phyloP scores from a whole-genome alignment of 441 rosid species.

The Metrosideros polymorpha region DNA sequence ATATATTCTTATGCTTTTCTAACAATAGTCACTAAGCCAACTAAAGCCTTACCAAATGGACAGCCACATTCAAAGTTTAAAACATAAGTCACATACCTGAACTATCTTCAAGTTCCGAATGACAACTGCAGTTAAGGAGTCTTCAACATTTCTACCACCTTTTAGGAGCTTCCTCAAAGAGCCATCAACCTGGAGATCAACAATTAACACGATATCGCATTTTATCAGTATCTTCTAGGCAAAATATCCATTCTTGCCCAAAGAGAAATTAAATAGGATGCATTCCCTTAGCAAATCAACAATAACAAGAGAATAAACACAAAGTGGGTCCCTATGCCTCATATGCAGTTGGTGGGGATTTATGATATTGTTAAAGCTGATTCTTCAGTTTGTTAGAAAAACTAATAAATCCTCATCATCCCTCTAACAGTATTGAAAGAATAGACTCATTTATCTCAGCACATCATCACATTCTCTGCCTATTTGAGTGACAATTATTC shows the following conservation, averaged over 20 bases:
- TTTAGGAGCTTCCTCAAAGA: slow-evolving; percentile 49
- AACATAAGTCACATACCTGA: slow-evolving; percentile 37
- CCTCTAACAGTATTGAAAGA: background rate
- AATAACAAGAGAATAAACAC: background rate
- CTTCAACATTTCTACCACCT: slow-evolving; percentile 67
- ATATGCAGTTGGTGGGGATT: background rate
- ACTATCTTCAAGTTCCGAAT: slow-evolving; percentile 75
- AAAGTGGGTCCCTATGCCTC: background rate
- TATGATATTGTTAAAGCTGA: background rate
- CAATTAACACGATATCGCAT: slow-evolving; percentile 1
- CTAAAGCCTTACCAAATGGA: background rate
- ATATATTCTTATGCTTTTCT: background rate
- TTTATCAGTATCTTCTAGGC: background rate
- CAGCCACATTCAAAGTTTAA: slow-evolving; percentile 2
- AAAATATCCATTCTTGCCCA: background rate
- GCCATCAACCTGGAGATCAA: slow-evolving; percentile 46
- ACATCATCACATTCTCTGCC: background rate
- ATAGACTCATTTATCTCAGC: background rate
- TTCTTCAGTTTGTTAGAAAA: background rate
- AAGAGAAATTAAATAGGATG: background rate
- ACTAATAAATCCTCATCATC: background rate
- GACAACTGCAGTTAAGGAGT: slow-evolving; percentile 52
- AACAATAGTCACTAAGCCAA: background rate
- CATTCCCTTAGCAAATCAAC: background rate
- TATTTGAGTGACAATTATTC: background rate